Evolutionary conservation across 1,284 basidiomycete genomes (phyloP), one percentile per base, ranked within the genome.

Genomic region (Leccinum griseonigrum): DNA sequence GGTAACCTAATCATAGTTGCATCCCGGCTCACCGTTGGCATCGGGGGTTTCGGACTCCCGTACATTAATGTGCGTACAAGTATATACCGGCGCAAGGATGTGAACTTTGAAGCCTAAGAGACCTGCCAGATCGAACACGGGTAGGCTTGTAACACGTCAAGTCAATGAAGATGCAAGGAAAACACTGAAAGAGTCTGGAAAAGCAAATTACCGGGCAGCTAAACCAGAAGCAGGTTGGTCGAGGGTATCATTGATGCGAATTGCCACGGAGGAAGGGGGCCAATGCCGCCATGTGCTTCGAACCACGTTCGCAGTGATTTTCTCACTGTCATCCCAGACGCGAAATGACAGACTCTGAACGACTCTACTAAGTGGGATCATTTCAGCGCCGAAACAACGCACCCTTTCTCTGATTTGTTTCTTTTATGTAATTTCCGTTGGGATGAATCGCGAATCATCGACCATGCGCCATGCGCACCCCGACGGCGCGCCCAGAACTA

Each of bases 321-420:
- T 43, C 40, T 64, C 32, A 34, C 46, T 48, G 46, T 48, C 18
- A 48, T 48, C 18, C 46, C 18, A 54, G 56, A 28, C 14, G 13
- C n/a, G 29, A 13, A 11, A 32, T 59, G 43, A 31, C 22, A 34
- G 16, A 29, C 10, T 58, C 36, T 36, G 56, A 66, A n/a, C 28
- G 26, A 51, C 16, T 32, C 18, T 22, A 22, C 22, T 22, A 11
- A 22, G 43, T 46, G 16, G 54, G 43, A 28, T 57, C 56, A 38
- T 31, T 50, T 46, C 43, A 52, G 67, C 31, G n/a, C 29, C 51
- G 65, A 54, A 56, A 57, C 65, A 56, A 43, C 53, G 28, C 58
- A 57, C 38, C 26, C 26, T 16, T 40, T 6, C 43, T 18, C 11
- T 46, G 43, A 46, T 57, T 31, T 58, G 46, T 46, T 48, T 26